Percentiles rank a stretch among this genome's conserved stretches.
phyloP scores from a whole-genome alignment of 306 rosid genomes.

The Macrotyloma uniflorum region DNA sequence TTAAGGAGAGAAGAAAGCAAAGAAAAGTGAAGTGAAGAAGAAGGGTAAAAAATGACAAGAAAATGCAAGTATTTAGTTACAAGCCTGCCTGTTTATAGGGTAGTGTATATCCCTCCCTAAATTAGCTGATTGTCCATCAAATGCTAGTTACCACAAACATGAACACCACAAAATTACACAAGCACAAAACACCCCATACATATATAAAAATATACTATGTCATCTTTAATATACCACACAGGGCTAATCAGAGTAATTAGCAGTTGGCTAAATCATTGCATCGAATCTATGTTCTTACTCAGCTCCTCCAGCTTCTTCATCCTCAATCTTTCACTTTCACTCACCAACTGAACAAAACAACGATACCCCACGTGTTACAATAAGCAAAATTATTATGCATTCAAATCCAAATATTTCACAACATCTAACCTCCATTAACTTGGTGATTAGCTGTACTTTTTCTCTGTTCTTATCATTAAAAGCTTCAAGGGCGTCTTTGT shows the following conservation, averaged over 20 bases:
- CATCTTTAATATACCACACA: slow-evolving; percentile 84
- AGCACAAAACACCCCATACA: slow-evolving; percentile 62
- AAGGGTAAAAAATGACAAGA: slow-evolving; percentile 33
- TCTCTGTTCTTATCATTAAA: slow-evolving; percentile 96
- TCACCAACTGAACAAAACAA: slow-evolving; percentile 51
- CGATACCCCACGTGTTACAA: background rate
- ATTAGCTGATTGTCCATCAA: slow-evolving; percentile 56
- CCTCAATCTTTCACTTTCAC: slow-evolving; percentile 93
- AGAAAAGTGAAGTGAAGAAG: slow-evolving; percentile 39
- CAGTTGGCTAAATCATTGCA: slow-evolving; percentile 57
- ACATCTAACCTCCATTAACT: slow-evolving; percentile 59
- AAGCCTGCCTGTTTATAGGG: slow-evolving; percentile 69
- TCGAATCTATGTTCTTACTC: slow-evolving; percentile 89
- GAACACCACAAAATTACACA: slow-evolving; percentile 63
- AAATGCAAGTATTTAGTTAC: slow-evolving; percentile 73
- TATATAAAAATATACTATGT: slow-evolving; percentile 62
- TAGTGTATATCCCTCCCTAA: slow-evolving; percentile 61
- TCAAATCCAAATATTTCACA: slow-evolving; percentile 7
- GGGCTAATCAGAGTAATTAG: slow-evolving; percentile 72
- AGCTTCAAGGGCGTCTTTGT: slow-evolving; percentile 97
- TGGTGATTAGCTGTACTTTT: slow-evolving; percentile 77
- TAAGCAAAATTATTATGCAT: background rate
- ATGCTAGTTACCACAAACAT: slow-evolving; percentile 63
- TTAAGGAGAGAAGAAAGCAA: slow-evolving; percentile 32
- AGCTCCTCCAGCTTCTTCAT: slow-evolving; percentile 99